phyloP scores from a whole-genome alignment of 768 basidiomycete species.

The Symmetrospora coprosmae region DNA sequence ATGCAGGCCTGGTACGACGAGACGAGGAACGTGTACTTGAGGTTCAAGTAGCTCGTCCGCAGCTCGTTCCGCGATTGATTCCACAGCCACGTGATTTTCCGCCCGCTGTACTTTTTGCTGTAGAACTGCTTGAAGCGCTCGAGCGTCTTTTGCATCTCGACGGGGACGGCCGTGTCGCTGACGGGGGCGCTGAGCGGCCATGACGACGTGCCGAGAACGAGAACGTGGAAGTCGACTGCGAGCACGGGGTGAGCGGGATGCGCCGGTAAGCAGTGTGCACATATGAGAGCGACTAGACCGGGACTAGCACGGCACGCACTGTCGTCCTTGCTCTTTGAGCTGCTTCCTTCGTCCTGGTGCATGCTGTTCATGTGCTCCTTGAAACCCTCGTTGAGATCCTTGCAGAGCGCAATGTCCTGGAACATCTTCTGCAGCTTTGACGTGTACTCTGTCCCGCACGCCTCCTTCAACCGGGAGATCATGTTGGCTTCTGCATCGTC shows the following conservation, averaged over 20 bases:
- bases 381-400: conserved; percentile 88
- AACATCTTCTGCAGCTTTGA: conserved; percentile 95
- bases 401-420: conserved; percentile 87
- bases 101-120: conserved; percentile 71
- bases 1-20: conserved; percentile 90
- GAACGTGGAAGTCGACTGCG: conserved; percentile 68
- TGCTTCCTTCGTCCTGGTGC: conserved; percentile 47
- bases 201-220: conserved; percentile 88
- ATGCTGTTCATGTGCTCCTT: conserved; percentile 64
- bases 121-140: conserved; percentile 88
- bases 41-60: conserved; percentile 76
- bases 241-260: background rate
- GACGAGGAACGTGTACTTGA: conserved; percentile 92
- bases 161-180: conserved; percentile 66
- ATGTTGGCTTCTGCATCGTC: conserved; percentile 94
- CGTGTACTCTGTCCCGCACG: conserved; percentile 92
- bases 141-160: conserved; percentile 72
- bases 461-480: conserved; percentile 94
- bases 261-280: background rate
- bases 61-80: conserved; percentile 95
- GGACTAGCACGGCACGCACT: too few species aligned
- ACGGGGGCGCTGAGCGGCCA: conserved; percentile 79
- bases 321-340: conserved; percentile 46
- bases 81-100: conserved; percentile 96
- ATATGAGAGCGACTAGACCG: background rate